Percentiles rank a stretch among this genome's conserved stretches.
These are phyloP conservation scores for Fusarium cicatricum DNA, from an alignment of 2,329 filamentous ascomycete species.

Conservation along the genomic window DNA sequence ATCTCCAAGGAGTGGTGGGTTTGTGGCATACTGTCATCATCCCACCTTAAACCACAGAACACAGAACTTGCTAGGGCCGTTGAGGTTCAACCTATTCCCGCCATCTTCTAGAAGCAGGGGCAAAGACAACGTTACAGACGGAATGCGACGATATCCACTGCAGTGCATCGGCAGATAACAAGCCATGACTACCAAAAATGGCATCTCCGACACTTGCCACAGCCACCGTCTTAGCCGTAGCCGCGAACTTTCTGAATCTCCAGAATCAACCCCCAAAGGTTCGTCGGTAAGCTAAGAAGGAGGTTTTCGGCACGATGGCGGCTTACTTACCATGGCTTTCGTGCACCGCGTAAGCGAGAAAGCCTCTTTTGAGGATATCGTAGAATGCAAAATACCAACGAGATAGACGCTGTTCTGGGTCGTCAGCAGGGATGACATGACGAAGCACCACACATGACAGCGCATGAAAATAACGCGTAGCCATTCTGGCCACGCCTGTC, in stretches of 20 bases:
- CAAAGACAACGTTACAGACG: conserved; percentile 13
- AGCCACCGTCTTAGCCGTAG: not conserved
- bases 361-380: conserved; percentile 1
- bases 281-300: not conserved
- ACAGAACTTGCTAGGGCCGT: not conserved
- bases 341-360: conserved; percentile 1
- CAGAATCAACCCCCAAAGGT: conserved; percentile 1
- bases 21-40: conserved; percentile 4
- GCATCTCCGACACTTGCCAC: not conserved
- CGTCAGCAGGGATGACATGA: conserved; percentile 2
- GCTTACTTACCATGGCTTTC: conserved; percentile 1
- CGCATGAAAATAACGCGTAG: conserved; percentile 2
- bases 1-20: not conserved
- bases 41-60: conserved; percentile 1
- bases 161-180: not conserved
- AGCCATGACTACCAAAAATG: conserved; percentile 4
- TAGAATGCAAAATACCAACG: not conserved
- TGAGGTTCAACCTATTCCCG: conserved; percentile 18
- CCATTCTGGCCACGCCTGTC: not conserved
- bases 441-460: not conserved
- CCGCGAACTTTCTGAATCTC: not conserved
- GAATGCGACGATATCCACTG: conserved; percentile 7
- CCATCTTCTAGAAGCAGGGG: conserved; percentile 19
- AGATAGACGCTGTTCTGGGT: not conserved
- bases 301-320: not conserved